Conservation (phyloP, 1,284 basidiomycete genomes). For the Cryptococcus deneoformans region DNA sequence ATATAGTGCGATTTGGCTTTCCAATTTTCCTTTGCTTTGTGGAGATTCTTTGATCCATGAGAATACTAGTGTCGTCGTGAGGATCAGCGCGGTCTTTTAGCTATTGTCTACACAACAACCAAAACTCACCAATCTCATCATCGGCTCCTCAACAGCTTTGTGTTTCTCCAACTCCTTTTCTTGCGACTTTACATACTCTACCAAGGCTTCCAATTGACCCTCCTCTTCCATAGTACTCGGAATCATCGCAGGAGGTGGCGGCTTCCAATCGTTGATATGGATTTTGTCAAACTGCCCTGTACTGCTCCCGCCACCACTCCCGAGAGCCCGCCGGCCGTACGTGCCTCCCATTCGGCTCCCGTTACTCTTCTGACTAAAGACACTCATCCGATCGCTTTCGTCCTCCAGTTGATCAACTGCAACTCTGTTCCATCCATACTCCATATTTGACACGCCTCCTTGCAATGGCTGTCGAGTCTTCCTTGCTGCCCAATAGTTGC, state of each 20-base stretch:
- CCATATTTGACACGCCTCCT: conserved; percentile 97
- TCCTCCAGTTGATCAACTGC: conserved; percentile 48
- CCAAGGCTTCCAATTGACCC: conserved; percentile 78
- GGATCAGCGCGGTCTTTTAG: neutral
- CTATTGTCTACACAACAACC: neutral
- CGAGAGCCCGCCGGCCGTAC: conserved; percentile 46
- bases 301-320: conserved; percentile 49
- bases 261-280: conserved; percentile 92
- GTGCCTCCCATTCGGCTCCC: conserved; percentile 55
- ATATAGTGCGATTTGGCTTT: conserved; percentile 85
- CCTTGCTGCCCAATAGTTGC: conserved; percentile 98
- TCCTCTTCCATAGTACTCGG: conserved; percentile 88
- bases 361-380: conserved; percentile 51
- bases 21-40: conserved; percentile 86
- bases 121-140: conserved; percentile 69
- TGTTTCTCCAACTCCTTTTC: conserved; percentile 78
- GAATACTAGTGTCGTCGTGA: conserved; percentile 60
- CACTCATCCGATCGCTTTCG: conserved; percentile 48
- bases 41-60: conserved; percentile 66
- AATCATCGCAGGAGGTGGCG: conserved; percentile 76
- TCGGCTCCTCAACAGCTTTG: conserved; percentile 77
- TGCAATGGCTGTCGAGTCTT: conserved; percentile 88
- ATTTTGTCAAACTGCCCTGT: conserved; percentile 60
- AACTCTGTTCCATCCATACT: conserved; percentile 90
- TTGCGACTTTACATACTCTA: conserved; percentile 71